Conservation (phyloP, 306 rosid species). For the Lathyrus sativus region DNA sequence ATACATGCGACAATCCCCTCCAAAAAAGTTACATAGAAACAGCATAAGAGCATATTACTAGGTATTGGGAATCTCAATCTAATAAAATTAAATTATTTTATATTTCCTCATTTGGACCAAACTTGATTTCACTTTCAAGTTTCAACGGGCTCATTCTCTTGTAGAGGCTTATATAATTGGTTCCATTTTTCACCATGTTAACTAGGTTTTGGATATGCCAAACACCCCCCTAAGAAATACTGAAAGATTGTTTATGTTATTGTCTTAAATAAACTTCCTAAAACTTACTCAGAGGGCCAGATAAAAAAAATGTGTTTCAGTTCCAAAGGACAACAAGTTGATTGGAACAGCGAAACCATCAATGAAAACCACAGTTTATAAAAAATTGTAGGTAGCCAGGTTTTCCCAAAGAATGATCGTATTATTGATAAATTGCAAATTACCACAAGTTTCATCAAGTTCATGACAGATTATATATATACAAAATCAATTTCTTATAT, state of each 20-base stretch:
- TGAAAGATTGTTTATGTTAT: neutral
- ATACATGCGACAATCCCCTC: neutral
- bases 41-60: slow-evolving; percentile 22
- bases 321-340: slow-evolving; percentile 13
- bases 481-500: neutral
- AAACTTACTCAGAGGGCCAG: neutral
- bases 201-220: slow-evolving; percentile 11
- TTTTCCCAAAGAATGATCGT: slow-evolving; percentile 11
- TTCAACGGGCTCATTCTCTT: neutral
- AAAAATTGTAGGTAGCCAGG: neutral
- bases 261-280: neutral
- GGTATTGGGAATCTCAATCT: slow-evolving; percentile 19
- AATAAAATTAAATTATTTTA: neutral
- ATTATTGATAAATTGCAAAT: neutral
- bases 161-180: neutral
- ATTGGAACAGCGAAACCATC: neutral
- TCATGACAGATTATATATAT: neutral
- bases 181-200: slow-evolving; percentile 11
- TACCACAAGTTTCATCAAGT: slow-evolving; percentile 1
- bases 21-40: neutral
- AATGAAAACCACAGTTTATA: neutral
- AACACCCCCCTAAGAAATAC: neutral
- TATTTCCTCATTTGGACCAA: neutral
- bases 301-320: slow-evolving; percentile 7
- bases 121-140: neutral